Conservation (phyloP, 202 grass and related monocot species). For the Schoenoplectus triqueter region DNA sequence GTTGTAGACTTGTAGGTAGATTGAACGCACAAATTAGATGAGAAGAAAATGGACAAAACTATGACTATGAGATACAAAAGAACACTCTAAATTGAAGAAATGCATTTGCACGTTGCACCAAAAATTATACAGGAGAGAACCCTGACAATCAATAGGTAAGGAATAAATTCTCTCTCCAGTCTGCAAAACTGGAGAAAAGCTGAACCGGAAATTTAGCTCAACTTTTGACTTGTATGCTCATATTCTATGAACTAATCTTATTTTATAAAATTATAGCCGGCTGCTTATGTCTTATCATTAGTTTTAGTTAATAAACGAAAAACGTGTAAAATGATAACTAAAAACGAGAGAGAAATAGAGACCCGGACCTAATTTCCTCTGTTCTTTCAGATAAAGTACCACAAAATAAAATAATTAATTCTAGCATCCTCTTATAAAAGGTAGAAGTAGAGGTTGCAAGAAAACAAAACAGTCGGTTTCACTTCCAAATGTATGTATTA, state of each 20-base stretch:
- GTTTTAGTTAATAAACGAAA: too few species aligned
- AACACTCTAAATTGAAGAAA: background rate
- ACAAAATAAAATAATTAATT: too few species aligned
- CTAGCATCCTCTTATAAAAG: too few species aligned
- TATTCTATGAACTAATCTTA: background rate
- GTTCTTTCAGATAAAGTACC: background rate
- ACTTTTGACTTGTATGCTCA: slow-evolving; percentile 20
- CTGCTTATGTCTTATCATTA: too few species aligned
- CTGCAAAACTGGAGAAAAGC: slow-evolving; percentile 15
- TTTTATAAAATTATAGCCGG: background rate
- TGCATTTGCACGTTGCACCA: slow-evolving; percentile 14
- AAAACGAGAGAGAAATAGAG: background rate
- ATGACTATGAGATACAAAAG: background rate
- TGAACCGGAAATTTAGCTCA: background rate
- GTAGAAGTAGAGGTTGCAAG: too few species aligned
- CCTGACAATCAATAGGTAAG: background rate
- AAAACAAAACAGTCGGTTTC: background rate
- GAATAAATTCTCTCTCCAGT: slow-evolving; percentile 23
- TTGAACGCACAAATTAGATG: background rate
- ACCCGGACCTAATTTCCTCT: background rate
- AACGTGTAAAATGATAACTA: slow-evolving; percentile 2
- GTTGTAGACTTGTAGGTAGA: background rate
- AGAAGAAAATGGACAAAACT: background rate
- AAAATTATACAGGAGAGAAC: background rate
- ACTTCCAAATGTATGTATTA: background rate